phyloP scores from a whole-genome alignment of 176 grass and related monocot genomes.

The Urochloa ruziziensis region DNA sequence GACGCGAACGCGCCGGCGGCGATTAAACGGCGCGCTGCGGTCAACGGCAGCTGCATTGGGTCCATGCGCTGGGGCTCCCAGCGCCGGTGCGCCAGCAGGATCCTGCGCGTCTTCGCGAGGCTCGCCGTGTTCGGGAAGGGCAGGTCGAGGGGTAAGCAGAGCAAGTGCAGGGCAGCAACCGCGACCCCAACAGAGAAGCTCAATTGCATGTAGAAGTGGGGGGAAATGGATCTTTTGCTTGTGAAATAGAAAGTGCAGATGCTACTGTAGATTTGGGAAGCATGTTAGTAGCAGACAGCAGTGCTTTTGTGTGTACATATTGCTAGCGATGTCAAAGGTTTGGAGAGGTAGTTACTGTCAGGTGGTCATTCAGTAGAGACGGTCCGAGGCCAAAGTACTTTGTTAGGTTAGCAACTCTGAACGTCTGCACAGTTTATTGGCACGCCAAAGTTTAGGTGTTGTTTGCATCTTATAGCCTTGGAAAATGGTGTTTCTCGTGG shows the following conservation, averaged over 20 bases:
- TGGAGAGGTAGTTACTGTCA: slow-evolving; percentile 10
- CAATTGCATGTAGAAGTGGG: slow-evolving; percentile 30
- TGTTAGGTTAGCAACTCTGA: slow-evolving; percentile 31
- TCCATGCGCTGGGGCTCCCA: slow-evolving; percentile 79
- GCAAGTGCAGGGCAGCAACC: slow-evolving; percentile 39
- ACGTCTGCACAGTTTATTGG: background rate
- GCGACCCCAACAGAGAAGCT: slow-evolving; percentile 30
- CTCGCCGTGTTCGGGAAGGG: slow-evolving; percentile 71
- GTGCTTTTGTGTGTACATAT: slow-evolving; percentile 28
- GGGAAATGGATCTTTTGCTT: background rate
- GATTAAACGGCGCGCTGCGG: slow-evolving; percentile 42
- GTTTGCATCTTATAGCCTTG: background rate
- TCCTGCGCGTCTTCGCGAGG: slow-evolving; percentile 78
- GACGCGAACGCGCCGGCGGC: background rate
- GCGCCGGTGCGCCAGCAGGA: slow-evolving; percentile 58
- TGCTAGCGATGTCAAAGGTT: slow-evolving; percentile 4
- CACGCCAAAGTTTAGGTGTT: background rate
- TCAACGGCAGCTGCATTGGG: slow-evolving; percentile 67
- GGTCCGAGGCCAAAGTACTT: background rate
- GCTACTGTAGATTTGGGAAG: background rate
- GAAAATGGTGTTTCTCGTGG: background rate
- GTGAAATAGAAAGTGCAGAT: slow-evolving; percentile 8
- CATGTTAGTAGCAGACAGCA: background rate
- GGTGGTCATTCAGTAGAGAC: background rate
- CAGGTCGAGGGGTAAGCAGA: slow-evolving; percentile 50